Conservation (phyloP, 2,329 filamentous ascomycete species). For the Diaporthe amygdali region DNA sequence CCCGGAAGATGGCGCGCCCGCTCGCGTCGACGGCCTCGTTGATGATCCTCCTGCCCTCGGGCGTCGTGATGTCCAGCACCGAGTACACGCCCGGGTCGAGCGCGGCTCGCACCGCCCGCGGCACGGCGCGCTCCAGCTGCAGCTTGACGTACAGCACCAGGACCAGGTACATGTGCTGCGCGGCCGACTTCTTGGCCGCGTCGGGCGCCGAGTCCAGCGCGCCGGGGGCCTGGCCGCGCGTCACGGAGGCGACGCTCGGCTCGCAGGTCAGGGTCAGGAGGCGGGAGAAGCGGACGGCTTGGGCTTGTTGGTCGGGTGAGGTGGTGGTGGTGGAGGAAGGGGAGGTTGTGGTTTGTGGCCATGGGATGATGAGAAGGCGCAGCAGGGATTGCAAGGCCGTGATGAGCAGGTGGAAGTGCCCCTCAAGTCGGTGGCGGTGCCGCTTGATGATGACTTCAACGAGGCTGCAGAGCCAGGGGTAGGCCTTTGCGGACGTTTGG, state of each 20-base stretch:
- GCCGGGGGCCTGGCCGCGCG: conserved; percentile 47
- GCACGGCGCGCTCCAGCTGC: conserved; percentile 61
- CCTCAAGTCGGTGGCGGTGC: conserved; percentile 65
- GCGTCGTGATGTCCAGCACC: conserved; percentile 62
- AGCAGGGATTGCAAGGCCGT: conserved; percentile 62
- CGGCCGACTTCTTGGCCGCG: conserved; percentile 64
- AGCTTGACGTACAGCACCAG: conserved; percentile 65
- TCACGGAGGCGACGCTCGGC: conserved; percentile 61
- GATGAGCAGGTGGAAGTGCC: conserved; percentile 65
- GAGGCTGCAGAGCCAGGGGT: conserved; percentile 55
- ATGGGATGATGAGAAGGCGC: conserved; percentile 48
- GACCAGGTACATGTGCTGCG: conserved; percentile 66
- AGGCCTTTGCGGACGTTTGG: conserved; percentile 43
- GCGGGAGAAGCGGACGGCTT: conserved; percentile 58
- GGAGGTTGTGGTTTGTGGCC: conserved; percentile 30
- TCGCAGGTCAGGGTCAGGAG: conserved; percentile 66
- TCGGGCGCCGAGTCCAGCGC: conserved; percentile 65
- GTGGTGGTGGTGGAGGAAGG: conserved; percentile 34
- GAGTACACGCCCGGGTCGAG: conserved; percentile 64
- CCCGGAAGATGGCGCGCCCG: conserved; percentile 62
- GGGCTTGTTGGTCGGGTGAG: conserved; percentile 39
- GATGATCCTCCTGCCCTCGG: conserved; percentile 59
- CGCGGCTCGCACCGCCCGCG: conserved; percentile 56
- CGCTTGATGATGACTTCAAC: conserved; percentile 62
- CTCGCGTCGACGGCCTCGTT: conserved; percentile 65